Percentiles rank a stretch among this genome's conserved stretches.
These are phyloP conservation scores for Trametes gibbosa DNA, from an alignment of 768 basidiomycete genomes.

Conservation along the genomic window DNA sequence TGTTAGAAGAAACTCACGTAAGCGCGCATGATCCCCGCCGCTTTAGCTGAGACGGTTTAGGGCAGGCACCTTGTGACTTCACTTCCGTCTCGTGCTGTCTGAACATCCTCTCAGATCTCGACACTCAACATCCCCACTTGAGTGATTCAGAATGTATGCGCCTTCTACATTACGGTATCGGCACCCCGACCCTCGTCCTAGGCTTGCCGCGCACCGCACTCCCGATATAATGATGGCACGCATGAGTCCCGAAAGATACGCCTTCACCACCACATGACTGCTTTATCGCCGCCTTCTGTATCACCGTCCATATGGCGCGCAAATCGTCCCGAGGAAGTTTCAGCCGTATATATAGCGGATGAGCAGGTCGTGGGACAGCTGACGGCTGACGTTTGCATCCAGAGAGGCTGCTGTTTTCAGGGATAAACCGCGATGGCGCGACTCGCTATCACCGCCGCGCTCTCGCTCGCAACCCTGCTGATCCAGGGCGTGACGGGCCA, in stretches of 20 bases:
- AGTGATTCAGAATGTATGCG: not conserved
- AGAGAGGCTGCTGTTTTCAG: not conserved
- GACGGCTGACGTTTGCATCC: constrained; percentile 1
- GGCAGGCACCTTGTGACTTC: not conserved
- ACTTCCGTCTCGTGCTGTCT: not conserved
- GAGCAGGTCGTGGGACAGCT: not conserved
- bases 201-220: not conserved
- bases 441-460: not conserved
- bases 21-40: not conserved
- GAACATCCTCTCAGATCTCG: not conserved
- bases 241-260: not conserved
- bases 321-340: not conserved
- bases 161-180: not conserved
- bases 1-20: not conserved
- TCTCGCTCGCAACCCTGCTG: not conserved
- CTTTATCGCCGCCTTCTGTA: constrained; percentile 5
- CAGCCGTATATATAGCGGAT: constrained; percentile 5
- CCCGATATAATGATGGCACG: not conserved
- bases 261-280: constrained; percentile 8
- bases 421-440: not conserved
- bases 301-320: constrained; percentile 5
- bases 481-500: constrained; percentile 4
- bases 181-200: not conserved
- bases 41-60: not conserved
- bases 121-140: not conserved